Percentiles rank a stretch among this genome's conserved stretches.
Conservation (phyloP, 768 basidiomycete species). For the Lyophyllum shimeji region DNA sequence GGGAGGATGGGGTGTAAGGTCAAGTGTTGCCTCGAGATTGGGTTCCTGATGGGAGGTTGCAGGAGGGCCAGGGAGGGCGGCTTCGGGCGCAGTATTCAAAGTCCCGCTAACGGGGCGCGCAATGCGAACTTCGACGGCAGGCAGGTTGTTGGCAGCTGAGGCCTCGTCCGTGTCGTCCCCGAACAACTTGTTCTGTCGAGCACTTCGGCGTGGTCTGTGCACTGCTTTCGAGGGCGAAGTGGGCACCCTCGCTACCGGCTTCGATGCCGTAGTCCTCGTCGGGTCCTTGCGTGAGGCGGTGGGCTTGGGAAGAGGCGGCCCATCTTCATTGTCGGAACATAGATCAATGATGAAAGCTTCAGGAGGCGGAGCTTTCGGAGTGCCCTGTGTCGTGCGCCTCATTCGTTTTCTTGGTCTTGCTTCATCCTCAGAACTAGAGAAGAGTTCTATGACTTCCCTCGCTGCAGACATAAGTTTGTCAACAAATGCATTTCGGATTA, state of each 20-base stretch:
- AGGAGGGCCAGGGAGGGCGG: not conserved
- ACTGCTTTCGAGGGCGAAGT: not conserved
- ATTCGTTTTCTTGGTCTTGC: not conserved
- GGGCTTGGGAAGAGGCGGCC: not conserved
- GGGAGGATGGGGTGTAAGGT: no score
- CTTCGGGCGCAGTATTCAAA: not conserved
- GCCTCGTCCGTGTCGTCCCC: not conserved
- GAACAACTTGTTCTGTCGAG: not conserved
- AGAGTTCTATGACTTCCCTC: slow-evolving; percentile 6
- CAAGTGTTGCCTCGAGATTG: no score
- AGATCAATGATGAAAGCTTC: slow-evolving; percentile 7
- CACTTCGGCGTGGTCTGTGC: not conserved
- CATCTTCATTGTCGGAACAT: slow-evolving; percentile 9
- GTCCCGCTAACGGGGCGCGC: not conserved
- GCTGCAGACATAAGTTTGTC: not conserved
- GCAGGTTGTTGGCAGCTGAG: not conserved
- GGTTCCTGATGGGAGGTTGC: not conserved
- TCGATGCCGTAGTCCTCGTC: not conserved
- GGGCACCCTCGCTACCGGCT: not conserved
- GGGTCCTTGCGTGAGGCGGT: not conserved
- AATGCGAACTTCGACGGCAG: not conserved
- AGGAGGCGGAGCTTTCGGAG: not conserved
- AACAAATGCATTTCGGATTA: not conserved
- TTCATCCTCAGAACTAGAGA: slow-evolving; percentile 8
- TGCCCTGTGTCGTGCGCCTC: not conserved